These are phyloP conservation scores for Naegleria fowleri DNA, from an alignment of 208 protist genomes.

Conservation along the genomic window DNA sequence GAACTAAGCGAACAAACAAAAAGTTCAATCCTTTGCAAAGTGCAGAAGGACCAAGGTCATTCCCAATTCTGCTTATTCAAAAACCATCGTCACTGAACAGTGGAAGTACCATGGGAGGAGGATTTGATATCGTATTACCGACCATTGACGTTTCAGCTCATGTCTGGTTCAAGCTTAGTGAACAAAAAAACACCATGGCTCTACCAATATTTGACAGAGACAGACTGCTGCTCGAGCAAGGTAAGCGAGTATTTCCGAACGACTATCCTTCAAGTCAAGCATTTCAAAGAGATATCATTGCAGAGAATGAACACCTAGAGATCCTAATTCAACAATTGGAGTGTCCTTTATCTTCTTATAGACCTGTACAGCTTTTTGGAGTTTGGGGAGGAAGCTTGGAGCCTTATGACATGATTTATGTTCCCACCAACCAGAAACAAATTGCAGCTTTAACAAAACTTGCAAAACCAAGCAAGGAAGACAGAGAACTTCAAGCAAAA, in stretches of 20 bases:
- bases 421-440: background rate
- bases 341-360: background rate
- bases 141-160: background rate
- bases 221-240: background rate
- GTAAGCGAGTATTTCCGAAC: background rate
- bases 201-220: background rate
- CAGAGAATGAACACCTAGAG: background rate
- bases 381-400: background rate
- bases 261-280: background rate
- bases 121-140: background rate
- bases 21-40: background rate
- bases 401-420: background rate
- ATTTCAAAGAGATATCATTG: background rate
- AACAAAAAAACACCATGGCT: background rate
- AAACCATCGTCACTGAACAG: background rate
- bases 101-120: background rate
- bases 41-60: background rate
- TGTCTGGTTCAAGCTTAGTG: background rate
- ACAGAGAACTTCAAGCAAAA: background rate
- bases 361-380: background rate
- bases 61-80: background rate
- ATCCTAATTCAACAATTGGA: background rate
- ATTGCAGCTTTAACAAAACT: background rate
- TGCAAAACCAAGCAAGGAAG: background rate
- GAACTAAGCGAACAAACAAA: background rate